Conservation (phyloP, 2,329 filamentous ascomycete species). For the Trichoderma afroharzianum region DNA sequence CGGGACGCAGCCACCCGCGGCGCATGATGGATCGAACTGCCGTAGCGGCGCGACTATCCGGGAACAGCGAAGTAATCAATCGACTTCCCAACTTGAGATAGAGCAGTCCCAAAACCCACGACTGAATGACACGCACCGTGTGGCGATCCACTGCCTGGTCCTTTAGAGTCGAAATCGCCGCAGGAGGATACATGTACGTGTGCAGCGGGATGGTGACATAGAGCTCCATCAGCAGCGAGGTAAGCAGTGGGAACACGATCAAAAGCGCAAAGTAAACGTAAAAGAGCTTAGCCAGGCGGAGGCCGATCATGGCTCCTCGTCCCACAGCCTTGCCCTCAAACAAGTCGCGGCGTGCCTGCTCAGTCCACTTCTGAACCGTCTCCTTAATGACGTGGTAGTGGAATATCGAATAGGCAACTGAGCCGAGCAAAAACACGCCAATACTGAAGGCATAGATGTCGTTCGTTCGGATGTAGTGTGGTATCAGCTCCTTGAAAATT, state of each 20-base stretch:
- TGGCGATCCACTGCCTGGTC: constrained; percentile 44
- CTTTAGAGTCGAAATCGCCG: constrained; percentile 27
- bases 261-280: constrained; percentile 76
- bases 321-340: constrained; percentile 22
- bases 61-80: constrained; percentile 63
- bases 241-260: constrained; percentile 75
- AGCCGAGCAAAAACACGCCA: constrained; percentile 77
- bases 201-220: constrained; percentile 86
- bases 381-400: constrained; percentile 43
- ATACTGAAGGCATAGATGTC: constrained; percentile 96
- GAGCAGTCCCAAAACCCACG: constrained; percentile 89
- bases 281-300: constrained; percentile 46
- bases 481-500: constrained; percentile 71
- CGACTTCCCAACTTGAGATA: constrained; percentile 79
- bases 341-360: constrained; percentile 23
- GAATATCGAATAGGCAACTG: constrained; percentile 58
- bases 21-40: constrained; percentile 72
- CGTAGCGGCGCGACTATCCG: constrained; percentile 66
- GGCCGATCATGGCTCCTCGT: constrained; percentile 27
- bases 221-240: constrained; percentile 77
- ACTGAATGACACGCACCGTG: constrained; percentile 82
- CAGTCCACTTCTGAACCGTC: constrained; percentile 32
- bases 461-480: constrained; percentile 71
- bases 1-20: constrained; percentile 73
- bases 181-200: constrained; percentile 61